phyloP scores from a whole-genome alignment of 1,284 basidiomycete genomes.

The Cryptococcus maquisensis region DNA sequence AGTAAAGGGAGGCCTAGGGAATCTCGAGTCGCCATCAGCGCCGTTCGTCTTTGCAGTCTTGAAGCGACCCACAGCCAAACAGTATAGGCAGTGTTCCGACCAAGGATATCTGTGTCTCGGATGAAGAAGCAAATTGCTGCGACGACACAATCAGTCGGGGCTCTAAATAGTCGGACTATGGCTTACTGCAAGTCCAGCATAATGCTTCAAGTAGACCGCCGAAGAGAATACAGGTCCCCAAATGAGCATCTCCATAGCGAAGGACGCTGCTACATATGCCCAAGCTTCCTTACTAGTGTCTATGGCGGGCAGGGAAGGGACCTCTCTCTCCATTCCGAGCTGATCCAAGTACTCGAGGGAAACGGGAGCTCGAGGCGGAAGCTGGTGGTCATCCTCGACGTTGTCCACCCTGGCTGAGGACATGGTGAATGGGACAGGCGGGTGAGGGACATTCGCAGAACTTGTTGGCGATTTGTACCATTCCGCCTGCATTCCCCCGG shows the following conservation, averaged over 20 bases:
- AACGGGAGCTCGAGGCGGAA: too few species aligned
- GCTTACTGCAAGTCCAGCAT: too few species aligned
- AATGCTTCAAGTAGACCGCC: too few species aligned
- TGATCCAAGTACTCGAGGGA: too few species aligned
- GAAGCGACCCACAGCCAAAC: slow-evolving; percentile 15
- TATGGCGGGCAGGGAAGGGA: slow-evolving; percentile 15
- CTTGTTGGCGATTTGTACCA: too few species aligned
- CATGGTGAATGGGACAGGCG: too few species aligned
- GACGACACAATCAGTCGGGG: not conserved
- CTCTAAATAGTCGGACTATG: not conserved
- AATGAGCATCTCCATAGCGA: slow-evolving; percentile 19
- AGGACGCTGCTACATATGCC: slow-evolving; percentile 17
- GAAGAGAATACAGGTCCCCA: slow-evolving; percentile 17
- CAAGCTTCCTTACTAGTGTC: slow-evolving; percentile 19
- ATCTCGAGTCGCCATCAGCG: slow-evolving; percentile 4
- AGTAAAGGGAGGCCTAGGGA: slow-evolving; percentile 16
- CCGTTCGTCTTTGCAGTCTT: too few species aligned
- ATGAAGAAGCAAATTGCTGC: slow-evolving; percentile 14
- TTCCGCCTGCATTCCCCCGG: too few species aligned
- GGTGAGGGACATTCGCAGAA: too few species aligned
- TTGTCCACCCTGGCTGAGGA: too few species aligned
- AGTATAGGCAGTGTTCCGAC: slow-evolving; percentile 16
- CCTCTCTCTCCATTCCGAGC: slow-evolving; percentile 3
- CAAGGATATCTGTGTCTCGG: slow-evolving; percentile 18
- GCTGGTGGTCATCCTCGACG: too few species aligned